phyloP scores from a whole-genome alignment of 768 basidiomycete species.

The Termitomyces sp. region DNA sequence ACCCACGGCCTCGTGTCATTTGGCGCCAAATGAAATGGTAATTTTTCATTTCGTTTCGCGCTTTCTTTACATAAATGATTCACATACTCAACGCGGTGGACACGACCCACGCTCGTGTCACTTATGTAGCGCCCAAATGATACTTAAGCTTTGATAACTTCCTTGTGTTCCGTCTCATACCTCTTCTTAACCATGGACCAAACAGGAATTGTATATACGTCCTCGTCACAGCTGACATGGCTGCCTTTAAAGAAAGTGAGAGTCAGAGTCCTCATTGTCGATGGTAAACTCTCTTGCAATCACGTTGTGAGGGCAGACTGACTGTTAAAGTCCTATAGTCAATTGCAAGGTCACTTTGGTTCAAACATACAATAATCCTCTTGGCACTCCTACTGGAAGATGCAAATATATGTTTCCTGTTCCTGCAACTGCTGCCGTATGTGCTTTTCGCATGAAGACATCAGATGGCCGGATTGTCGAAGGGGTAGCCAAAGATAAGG shows the following conservation, averaged over 20 bases:
- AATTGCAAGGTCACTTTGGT: constrained; percentile 39
- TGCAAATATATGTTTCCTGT: constrained; percentile 57
- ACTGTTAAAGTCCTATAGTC: neutral
- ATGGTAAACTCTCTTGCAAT: constrained; percentile 25
- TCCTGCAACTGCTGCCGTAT: constrained; percentile 48
- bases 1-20: constrained; percentile 2
- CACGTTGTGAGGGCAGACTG: neutral
- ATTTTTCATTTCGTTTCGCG: too few species aligned
- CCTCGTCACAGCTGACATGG: constrained; percentile 8
- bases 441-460: constrained; percentile 44
- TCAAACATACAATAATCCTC: constrained; percentile 35
- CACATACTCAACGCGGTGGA: too few species aligned
- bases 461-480: constrained; percentile 35
- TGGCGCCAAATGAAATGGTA: too few species aligned
- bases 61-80: too few species aligned
- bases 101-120: too few species aligned
- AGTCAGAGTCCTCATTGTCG: constrained; percentile 35
- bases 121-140: neutral
- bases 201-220: constrained; percentile 15
- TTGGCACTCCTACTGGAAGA: constrained; percentile 28
- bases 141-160: too few species aligned
- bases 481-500: constrained; percentile 32
- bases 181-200: neutral
- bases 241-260: constrained; percentile 36
- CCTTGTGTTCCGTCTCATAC: neutral